Percentiles rank a stretch among this genome's conserved stretches.
These are phyloP conservation scores for Russula foetens DNA, from an alignment of 768 basidiomycete species.

Conservation along the genomic window DNA sequence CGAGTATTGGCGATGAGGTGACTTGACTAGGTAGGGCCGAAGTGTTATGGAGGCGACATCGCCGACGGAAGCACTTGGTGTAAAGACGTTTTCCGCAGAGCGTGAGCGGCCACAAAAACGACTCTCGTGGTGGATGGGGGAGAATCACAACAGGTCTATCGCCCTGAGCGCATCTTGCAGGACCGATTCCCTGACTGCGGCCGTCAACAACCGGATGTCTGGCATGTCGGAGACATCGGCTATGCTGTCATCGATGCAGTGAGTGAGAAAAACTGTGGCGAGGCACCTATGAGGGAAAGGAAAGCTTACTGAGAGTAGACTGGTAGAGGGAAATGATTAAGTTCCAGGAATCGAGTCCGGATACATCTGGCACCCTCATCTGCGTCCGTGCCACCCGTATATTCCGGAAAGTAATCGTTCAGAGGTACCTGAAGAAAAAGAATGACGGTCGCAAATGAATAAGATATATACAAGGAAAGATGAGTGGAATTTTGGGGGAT, in stretches of 20 bases:
- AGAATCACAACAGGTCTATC: neutral
- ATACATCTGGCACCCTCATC: slow-evolving; percentile 41
- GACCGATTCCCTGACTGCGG: neutral
- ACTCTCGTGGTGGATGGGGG: no score
- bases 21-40: no score
- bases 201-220: neutral
- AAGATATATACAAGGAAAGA: neutral
- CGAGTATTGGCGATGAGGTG: no score
- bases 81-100: no score
- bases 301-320: slow-evolving; percentile 50
- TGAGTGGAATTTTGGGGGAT: neutral
- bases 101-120: no score
- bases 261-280: neutral
- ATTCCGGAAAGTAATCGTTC: slow-evolving; percentile 34
- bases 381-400: slow-evolving; percentile 36
- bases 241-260: neutral
- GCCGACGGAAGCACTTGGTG: no score
- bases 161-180: neutral
- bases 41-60: no score
- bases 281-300: neutral
- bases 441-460: neutral
- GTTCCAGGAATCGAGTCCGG: slow-evolving; percentile 40
- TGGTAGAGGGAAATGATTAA: slow-evolving; percentile 34
- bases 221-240: neutral
- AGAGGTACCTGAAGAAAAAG: slow-evolving; percentile 21